phyloP scores from a whole-genome alignment of 345 rosid genomes.

The Melaleuca quinquenervia region DNA sequence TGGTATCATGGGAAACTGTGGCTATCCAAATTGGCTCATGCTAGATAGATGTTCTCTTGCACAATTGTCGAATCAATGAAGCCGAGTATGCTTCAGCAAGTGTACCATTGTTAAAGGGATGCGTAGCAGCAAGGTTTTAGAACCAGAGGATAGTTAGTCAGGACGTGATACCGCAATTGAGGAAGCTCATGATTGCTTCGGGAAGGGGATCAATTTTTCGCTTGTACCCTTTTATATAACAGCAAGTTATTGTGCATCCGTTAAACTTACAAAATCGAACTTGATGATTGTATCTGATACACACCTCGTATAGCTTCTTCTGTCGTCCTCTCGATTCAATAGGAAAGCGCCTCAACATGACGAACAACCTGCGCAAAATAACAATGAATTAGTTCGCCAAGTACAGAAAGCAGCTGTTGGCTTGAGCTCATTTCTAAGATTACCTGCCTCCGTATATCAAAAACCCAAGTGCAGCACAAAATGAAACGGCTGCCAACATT shows the following conservation, averaged over 20 bases:
- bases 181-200: fast-evolving
- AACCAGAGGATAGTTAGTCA: background rate
- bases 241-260: background rate
- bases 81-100: background rate
- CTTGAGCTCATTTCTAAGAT: background rate
- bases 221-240: background rate
- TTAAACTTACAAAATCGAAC: background rate
- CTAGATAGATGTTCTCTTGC: background rate
- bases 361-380: conserved; percentile 32
- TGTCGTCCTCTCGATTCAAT: conserved; percentile 84
- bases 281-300: background rate
- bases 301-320: conserved; percentile 80
- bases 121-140: background rate
- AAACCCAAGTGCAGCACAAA: conserved; percentile 64
- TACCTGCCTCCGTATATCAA: conserved; percentile 80
- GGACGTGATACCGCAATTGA: background rate
- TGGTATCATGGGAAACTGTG: background rate
- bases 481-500: conserved; percentile 45
- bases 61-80: background rate
- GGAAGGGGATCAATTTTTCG: background rate
- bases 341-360: conserved; percentile 77
- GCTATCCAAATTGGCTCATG: background rate
- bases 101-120: background rate
- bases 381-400: background rate
- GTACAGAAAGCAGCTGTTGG: background rate